phyloP scores from a whole-genome alignment of 371 early-diverging fungal genomes.

The Rhizopus stolonifer region DNA sequence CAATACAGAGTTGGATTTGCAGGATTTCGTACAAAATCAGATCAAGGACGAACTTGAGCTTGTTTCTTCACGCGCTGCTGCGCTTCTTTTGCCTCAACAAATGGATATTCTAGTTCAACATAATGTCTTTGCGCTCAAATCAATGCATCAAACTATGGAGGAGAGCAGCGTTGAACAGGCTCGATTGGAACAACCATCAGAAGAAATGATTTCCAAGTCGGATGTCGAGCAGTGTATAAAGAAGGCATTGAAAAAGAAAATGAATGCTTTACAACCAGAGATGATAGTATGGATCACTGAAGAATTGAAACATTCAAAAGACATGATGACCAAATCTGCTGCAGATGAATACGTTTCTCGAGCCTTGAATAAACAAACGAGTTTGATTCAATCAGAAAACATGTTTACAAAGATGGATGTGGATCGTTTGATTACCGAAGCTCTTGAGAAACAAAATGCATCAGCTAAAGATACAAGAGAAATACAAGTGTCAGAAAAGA shows the following conservation, averaged over 20 bases:
- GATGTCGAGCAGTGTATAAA: constrained; percentile 12
- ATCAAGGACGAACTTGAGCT: constrained; percentile 9
- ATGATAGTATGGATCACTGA: background rate
- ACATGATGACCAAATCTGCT: constrained; percentile 12
- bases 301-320: background rate
- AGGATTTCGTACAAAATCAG: constrained; percentile 3
- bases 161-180: background rate
- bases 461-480: too few species aligned
- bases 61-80: constrained; percentile 11
- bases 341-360: constrained; percentile 2
- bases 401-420: background rate
- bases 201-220: constrained; percentile 10
- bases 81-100: constrained; percentile 20
- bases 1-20: constrained; percentile 16
- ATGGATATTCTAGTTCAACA: constrained; percentile 3
- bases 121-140: background rate
- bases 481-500: too few species aligned
- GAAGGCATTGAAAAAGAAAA: constrained; percentile 7
- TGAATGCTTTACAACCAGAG: constrained; percentile 7
- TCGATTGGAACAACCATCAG: background rate
- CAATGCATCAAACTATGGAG: too few species aligned
- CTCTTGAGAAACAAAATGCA: too few species aligned
- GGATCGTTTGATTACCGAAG: too few species aligned
- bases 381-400: background rate
- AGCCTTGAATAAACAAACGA: constrained; percentile 7